Percentiles rank a stretch among this genome's conserved stretches.
Evolutionary conservation across 495 filamentous ascomycete species (phyloP).

Genomic region (Parathielavia appendiculata): DNA sequence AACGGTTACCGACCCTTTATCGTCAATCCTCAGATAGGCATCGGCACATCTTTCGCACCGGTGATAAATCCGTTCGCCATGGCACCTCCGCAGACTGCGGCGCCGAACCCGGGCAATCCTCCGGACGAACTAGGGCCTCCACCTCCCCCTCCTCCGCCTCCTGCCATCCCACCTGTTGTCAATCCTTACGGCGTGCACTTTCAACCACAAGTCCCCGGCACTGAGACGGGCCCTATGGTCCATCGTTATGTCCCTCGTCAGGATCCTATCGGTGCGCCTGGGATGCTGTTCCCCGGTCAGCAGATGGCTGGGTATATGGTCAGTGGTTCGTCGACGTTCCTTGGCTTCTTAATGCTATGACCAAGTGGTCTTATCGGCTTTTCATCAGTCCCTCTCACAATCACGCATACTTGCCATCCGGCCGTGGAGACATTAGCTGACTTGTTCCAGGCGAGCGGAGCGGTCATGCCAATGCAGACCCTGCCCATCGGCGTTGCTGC

Average conservation of each 20-base stretch:
- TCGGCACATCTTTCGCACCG: neutral
- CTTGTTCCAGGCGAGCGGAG: slow-evolving; percentile 8
- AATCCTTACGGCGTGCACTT: slow-evolving; percentile 33
- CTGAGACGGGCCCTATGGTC: slow-evolving; percentile 39
- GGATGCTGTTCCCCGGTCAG: neutral
- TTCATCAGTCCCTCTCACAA: neutral
- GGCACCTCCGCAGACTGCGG: neutral
- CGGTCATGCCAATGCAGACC: slow-evolving; percentile 18
- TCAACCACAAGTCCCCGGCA: slow-evolving; percentile 46
- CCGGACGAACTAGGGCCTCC: slow-evolving; percentile 6
- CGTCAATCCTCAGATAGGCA: neutral
- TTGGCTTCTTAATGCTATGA: neutral
- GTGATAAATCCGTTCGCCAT: neutral
- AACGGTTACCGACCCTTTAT: neutral
- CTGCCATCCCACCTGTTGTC: slow-evolving; percentile 13
- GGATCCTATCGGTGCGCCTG: slow-evolving; percentile 24
- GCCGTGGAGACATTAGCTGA: neutral
- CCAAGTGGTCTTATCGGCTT: neutral
- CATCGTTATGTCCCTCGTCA: slow-evolving; percentile 44
- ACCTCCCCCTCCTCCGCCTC: slow-evolving; percentile 11
- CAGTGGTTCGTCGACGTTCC: neutral
- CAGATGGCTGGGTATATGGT: slow-evolving; percentile 11
- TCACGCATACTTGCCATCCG: neutral
- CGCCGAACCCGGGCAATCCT: slow-evolving; percentile 3
- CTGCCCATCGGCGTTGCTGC: slow-evolving; percentile 13